A percentile compares a stretch with the other conserved stretches of the same genome.
Evolutionary conservation across 345 rosid genomes (phyloP).

Genomic region (Eucalyptus viminalis): DNA sequence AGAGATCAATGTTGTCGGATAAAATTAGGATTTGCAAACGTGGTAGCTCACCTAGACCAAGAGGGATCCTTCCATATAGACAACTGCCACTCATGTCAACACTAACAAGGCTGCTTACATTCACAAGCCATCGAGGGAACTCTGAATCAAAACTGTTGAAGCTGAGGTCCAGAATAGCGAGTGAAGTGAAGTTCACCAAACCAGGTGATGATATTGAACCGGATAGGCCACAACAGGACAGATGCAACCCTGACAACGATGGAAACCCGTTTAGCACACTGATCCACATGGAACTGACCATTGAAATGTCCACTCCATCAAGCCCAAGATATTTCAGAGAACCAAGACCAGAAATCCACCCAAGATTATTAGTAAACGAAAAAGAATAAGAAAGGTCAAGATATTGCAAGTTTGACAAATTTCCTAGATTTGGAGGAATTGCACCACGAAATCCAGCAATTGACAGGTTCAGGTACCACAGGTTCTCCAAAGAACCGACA

Average conservation of each 20-base stretch:
- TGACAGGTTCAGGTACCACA: slow-evolving; percentile 20
- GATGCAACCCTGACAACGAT: slow-evolving; percentile 9
- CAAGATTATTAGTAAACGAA: neutral
- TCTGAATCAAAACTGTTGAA: slow-evolving; percentile 4
- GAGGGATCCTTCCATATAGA: slow-evolving; percentile 25
- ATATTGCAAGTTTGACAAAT: slow-evolving; percentile 15
- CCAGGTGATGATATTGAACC: slow-evolving; percentile 4
- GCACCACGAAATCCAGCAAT: slow-evolving; percentile 16
- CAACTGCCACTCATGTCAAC: neutral
- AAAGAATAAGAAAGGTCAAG: slow-evolving; percentile 14
- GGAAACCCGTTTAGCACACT: slow-evolving; percentile 1
- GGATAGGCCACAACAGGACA: slow-evolving; percentile 1
- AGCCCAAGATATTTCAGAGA: slow-evolving; percentile 13
- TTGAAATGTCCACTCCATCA: slow-evolving; percentile 3
- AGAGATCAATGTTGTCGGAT: slow-evolving; percentile 11
- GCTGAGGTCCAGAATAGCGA: slow-evolving; percentile 14
- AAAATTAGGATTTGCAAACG: slow-evolving; percentile 11
- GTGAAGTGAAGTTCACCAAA: slow-evolving; percentile 14
- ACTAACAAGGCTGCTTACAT: slow-evolving; percentile 9
- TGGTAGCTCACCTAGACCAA: slow-evolving; percentile 18
- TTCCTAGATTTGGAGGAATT: slow-evolving; percentile 18
- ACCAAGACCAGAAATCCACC: slow-evolving; percentile 22
- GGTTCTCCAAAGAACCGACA: slow-evolving; percentile 10
- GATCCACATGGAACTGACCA: neutral
- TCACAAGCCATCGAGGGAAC: slow-evolving; percentile 26